These are phyloP conservation scores for Suhomyces emberorum DNA, from an alignment of 805 yeast species.

Conservation along the genomic window DNA sequence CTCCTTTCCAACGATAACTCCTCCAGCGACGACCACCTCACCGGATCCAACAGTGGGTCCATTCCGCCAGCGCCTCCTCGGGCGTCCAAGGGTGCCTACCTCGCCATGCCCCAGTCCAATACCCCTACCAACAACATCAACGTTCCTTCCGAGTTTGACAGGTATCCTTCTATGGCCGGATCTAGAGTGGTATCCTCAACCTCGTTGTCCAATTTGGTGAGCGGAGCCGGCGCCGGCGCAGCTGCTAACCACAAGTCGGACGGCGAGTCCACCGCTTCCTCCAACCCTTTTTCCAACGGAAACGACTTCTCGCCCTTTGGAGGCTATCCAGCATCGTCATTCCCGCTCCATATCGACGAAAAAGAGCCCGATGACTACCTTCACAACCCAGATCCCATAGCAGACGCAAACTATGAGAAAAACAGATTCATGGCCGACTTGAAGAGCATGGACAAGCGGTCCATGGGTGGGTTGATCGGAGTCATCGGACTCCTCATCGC, in stretches of 20 bases:
- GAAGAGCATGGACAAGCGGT: slow-evolving; percentile 22
- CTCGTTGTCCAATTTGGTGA: slow-evolving; percentile 17
- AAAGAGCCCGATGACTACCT: slow-evolving; percentile 27
- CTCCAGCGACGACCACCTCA: slow-evolving; percentile 10
- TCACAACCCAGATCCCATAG: slow-evolving; percentile 30
- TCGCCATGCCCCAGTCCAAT: slow-evolving; percentile 3
- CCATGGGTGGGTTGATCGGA: slow-evolving; percentile 21
- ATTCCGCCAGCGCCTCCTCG: not conserved
- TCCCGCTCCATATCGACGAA: slow-evolving; percentile 28
- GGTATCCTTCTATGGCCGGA: slow-evolving; percentile 63
- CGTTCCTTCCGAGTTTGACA: slow-evolving; percentile 59
- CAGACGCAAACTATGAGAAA: slow-evolving; percentile 28
- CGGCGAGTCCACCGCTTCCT: slow-evolving; percentile 11
- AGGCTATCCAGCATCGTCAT: slow-evolving; percentile 27
- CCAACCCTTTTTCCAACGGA: slow-evolving; percentile 20
- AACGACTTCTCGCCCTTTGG: slow-evolving; percentile 28
- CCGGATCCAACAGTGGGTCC: slow-evolving; percentile 4
- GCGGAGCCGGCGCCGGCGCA: slow-evolving; percentile 2
- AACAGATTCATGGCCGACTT: slow-evolving; percentile 23
- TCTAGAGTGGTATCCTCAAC: slow-evolving; percentile 56
- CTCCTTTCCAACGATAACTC: slow-evolving; percentile 24
- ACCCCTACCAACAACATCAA: slow-evolving; percentile 18
- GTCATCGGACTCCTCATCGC: slow-evolving; percentile 15
- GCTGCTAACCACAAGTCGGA: slow-evolving; percentile 6
- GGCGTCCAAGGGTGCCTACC: slow-evolving; percentile 2